A percentile compares a stretch with the other conserved stretches of the same genome.
These are phyloP conservation scores for Vigna mungo DNA, from an alignment of 306 rosid species.

Conservation along the genomic window DNA sequence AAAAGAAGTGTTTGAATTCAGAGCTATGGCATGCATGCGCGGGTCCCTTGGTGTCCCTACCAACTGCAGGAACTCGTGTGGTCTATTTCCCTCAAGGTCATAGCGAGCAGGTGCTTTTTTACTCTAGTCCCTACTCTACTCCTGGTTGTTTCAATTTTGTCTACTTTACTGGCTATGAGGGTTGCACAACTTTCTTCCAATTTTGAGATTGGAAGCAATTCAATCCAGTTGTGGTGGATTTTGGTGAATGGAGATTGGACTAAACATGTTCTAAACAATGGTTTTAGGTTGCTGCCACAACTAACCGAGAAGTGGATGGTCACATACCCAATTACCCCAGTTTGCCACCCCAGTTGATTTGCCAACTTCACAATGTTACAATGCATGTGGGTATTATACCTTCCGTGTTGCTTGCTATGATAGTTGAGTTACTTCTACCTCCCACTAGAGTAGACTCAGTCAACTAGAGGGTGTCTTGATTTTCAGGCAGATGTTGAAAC, in stretches of 20 bases:
- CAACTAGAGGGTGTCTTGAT: constrained; percentile 40
- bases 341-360: constrained; percentile 84
- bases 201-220: constrained; percentile 33
- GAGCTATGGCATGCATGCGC: constrained; percentile 99
- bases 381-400: constrained; percentile 83
- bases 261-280: constrained; percentile 31
- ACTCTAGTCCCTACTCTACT: constrained; percentile 18
- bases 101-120: constrained; percentile 77
- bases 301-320: constrained; percentile 87
- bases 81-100: constrained; percentile 98
- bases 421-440: constrained; percentile 6
- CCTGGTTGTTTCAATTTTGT: constrained; percentile 28
- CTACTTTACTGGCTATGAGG: constrained; percentile 17
- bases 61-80: constrained; percentile 82
- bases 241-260: constrained; percentile 29
- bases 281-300: constrained; percentile 88
- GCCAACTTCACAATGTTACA: constrained; percentile 89
- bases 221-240: constrained; percentile 8
- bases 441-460: constrained; percentile 30
- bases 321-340: constrained; percentile 91
- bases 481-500: constrained; percentile 97
- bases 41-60: constrained; percentile 94
- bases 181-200: constrained; percentile 4
- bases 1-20: constrained; percentile 94
- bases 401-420: constrained; percentile 28